Evolutionary conservation across 768 basidiomycete genomes (phyloP).

Genomic region (Lenzites betulinus): DNA sequence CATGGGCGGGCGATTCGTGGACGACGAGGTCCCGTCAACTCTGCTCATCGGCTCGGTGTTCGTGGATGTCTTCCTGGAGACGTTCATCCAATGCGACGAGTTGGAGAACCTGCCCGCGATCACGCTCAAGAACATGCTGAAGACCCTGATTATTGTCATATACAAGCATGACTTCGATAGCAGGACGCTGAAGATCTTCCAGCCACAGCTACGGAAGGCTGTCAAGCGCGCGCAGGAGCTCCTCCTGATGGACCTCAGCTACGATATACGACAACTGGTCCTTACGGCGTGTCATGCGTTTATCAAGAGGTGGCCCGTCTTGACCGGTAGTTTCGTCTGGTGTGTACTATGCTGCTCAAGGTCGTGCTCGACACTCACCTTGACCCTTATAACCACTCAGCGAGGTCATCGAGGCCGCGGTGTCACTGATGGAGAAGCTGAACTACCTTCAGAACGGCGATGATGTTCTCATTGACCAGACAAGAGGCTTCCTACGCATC

Average conservation of each 20-base stretch:
- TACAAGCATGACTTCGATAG: constrained; percentile 77
- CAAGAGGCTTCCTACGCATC: constrained; percentile 53
- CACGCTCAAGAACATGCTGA: constrained; percentile 60
- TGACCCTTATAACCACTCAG: constrained; percentile 32
- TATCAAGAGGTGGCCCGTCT: constrained; percentile 57
- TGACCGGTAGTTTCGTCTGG: constrained; percentile 57
- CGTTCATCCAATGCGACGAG: constrained; percentile 50
- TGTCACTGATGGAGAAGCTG: constrained; percentile 49
- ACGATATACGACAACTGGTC: constrained; percentile 67
- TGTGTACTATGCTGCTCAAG: constrained; percentile 32
- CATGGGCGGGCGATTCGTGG: constrained; percentile 39
- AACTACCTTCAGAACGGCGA: constrained; percentile 47
- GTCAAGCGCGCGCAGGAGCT: constrained; percentile 53
- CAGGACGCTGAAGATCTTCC: constrained; percentile 52
- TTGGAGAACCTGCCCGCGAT: constrained; percentile 53
- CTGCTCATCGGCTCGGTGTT: constrained; percentile 64
- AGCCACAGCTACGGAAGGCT: constrained; percentile 52
- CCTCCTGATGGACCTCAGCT: constrained; percentile 54
- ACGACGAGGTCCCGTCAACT: constrained; percentile 45
- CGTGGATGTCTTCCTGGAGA: constrained; percentile 57
- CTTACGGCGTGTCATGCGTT: constrained; percentile 63
- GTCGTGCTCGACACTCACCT: too few species aligned
- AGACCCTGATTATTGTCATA: constrained; percentile 63
- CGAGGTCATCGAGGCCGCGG: constrained; percentile 53
- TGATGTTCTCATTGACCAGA: constrained; percentile 60